These are phyloP conservation scores for Calocera viscosa DNA, from an alignment of 768 basidiomycete species.

Conservation along the genomic window DNA sequence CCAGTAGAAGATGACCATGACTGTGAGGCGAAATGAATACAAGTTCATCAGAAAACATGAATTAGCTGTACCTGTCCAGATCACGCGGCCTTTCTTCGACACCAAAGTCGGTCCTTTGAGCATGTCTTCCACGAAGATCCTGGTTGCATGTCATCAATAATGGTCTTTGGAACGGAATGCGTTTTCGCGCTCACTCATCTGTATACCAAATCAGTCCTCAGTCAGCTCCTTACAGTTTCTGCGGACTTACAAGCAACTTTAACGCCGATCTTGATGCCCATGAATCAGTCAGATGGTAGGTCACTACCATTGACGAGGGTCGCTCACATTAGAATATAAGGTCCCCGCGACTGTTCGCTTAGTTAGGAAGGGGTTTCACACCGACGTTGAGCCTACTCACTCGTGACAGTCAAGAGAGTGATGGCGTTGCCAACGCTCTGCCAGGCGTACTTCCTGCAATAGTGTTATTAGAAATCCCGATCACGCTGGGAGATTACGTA, in stretches of 20 bases:
- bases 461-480: neutral
- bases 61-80: conserved; percentile 34
- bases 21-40: neutral
- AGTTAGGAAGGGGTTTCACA: neutral
- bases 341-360: conserved; percentile 25
- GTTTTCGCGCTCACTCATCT: neutral
- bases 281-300: neutral
- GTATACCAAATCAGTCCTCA: neutral
- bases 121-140: conserved; percentile 41
- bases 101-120: conserved; percentile 42
- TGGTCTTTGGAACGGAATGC: neutral
- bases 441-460: conserved; percentile 21
- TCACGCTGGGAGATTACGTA: neutral
- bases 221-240: conserved; percentile 28
- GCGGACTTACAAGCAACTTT: conserved; percentile 28
- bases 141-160: conserved; percentile 13
- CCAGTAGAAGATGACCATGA: conserved; percentile 27
- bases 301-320: neutral
- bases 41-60: neutral
- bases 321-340: neutral
- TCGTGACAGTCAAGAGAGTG: conserved; percentile 40
- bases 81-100: conserved; percentile 30
- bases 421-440: conserved; percentile 37
- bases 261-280: neutral
- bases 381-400: conserved; percentile 26